These are phyloP conservation scores for Pestalotiopsis sp. DNA, from an alignment of 2,329 filamentous ascomycete species.

Conservation along the genomic window DNA sequence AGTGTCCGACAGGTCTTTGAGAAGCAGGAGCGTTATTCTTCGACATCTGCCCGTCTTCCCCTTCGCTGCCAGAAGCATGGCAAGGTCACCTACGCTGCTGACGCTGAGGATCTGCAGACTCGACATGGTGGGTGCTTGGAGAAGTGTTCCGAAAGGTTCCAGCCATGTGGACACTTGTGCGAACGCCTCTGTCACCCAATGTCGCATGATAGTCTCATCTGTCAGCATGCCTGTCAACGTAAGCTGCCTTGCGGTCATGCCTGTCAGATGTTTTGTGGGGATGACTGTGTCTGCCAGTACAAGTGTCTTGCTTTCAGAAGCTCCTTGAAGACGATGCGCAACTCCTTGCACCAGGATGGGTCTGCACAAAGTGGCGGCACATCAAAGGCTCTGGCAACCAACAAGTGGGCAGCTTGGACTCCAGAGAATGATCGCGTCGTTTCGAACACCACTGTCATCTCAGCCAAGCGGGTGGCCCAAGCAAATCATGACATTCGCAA, in stretches of 20 bases:
- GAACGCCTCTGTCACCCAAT: conserved; percentile 33
- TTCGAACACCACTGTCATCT: too few species aligned
- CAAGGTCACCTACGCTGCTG: conserved; percentile 51
- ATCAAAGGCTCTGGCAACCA: too few species aligned
- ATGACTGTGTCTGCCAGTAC: conserved; percentile 24
- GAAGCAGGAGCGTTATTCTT: conserved; percentile 32
- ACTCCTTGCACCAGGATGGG: background rate
- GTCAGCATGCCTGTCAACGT: conserved; percentile 28
- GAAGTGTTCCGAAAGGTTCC: conserved; percentile 24
- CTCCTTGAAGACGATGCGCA: background rate
- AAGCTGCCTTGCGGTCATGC: conserved; percentile 27
- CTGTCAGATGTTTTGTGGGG: conserved; percentile 30
- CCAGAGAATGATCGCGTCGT: too few species aligned
- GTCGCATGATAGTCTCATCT: conserved; percentile 27
- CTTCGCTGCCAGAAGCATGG: conserved; percentile 66
- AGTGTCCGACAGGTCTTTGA: conserved; percentile 43
- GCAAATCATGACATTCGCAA: background rate
- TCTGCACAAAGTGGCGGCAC: too few species aligned
- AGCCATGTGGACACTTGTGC: conserved; percentile 31
- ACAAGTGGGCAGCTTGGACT: too few species aligned
- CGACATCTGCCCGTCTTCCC: conserved; percentile 51
- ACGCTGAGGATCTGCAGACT: conserved; percentile 54
- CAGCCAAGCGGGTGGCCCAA: background rate
- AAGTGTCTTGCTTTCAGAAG: background rate
- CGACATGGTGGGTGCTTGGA: conserved; percentile 31